Percentiles rank a stretch among this genome's conserved stretches.
Conservation (phyloP, 2,329 filamentous ascomycete genomes). For the Biscogniauxia sp. region DNA sequence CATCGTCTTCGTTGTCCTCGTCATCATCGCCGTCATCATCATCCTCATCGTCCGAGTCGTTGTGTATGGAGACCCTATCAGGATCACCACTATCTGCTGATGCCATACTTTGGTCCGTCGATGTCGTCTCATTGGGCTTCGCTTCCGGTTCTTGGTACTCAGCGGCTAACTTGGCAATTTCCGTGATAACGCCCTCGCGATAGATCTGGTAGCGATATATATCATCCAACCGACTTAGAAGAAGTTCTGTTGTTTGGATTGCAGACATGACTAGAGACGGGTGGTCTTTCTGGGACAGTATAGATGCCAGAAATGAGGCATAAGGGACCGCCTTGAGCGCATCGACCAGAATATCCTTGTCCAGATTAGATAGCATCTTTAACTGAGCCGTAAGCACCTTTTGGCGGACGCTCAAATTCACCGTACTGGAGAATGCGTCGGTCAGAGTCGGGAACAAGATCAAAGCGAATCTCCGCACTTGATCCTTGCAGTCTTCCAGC, state of each 20-base stretch:
- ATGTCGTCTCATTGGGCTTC: slow-evolving; percentile 30
- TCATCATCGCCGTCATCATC: slow-evolving; percentile 51
- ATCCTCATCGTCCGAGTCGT: slow-evolving; percentile 49
- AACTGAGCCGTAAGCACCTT: slow-evolving; percentile 94
- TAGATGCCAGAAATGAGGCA: slow-evolving; percentile 91
- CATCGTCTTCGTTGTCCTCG: slow-evolving; percentile 48
- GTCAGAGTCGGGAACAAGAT: slow-evolving; percentile 93
- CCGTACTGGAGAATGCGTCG: slow-evolving; percentile 95
- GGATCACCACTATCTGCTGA: slow-evolving; percentile 36
- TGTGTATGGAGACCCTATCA: slow-evolving; percentile 38
- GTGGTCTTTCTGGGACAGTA: slow-evolving; percentile 93
- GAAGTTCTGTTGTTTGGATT: slow-evolving; percentile 83
- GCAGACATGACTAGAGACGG: slow-evolving; percentile 81
- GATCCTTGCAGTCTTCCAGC: slow-evolving; percentile 75
- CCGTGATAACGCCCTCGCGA: slow-evolving; percentile 89
- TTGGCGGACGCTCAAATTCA: slow-evolving; percentile 90
- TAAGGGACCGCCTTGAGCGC: slow-evolving; percentile 86
- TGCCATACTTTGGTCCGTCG: slow-evolving; percentile 29
- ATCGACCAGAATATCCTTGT: slow-evolving; percentile 78
- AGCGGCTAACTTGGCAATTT: slow-evolving; percentile 77
- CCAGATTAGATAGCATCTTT: slow-evolving; percentile 97
- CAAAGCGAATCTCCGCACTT: slow-evolving; percentile 88
- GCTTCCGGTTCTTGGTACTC: slow-evolving; percentile 40
- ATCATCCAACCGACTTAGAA: slow-evolving; percentile 77
- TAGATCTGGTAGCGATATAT: slow-evolving; percentile 97